Base-by-base conservation (phyloP, 2,329 filamentous ascomycete genomes). In the Didymella keratinophila region DNA sequence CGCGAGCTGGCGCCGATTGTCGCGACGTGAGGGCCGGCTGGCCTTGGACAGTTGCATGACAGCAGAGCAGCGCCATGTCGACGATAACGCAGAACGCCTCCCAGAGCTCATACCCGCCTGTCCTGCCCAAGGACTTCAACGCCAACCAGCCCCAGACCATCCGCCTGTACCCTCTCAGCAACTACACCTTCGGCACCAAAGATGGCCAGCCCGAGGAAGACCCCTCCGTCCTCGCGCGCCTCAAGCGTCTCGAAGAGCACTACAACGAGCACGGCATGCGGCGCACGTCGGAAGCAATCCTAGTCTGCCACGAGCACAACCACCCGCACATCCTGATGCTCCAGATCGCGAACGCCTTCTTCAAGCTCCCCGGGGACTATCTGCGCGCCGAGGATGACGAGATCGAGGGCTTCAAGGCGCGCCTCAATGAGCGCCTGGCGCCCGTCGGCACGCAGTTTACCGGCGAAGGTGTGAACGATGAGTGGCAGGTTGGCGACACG, bases 131-230 rank as follows among this genome's bases (percentile, higher is more conserved):
- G 63, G 80, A 88, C 66, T 99, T 99, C 85, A 91, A 93, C 75
- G 88, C 86, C 51, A 93, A 94, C 76, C 95, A 99, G 78, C 92
- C 94, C 32, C 82, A 88, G 69, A 95, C 93, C 2, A 93, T 99
- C 73, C 91, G 91, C 52, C 86, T 99, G 25, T 98, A 93, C 75
- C 95, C 95, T 32, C 86, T 99, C 47, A 97, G 93, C 67, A 99
- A 98, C 84, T 99, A 99, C 83, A 98, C 95, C 23, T 98, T 99
- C 73, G 94, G 94, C 63, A 96, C 96, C 61, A 99, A 99, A 80
- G 95, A 98, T 82, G 96, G 91, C 21, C 95, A 99, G 76, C 95
- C 94, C 2, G 95, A 99, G 79, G 95, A 99, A 79, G 95, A 99
- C 72, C 93, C 94, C 0, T 97, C 93, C 0, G 95, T 99, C 2